Evolutionary conservation across 805 yeast species (phyloP).

Genomic region (Jamesozyma lodderae): DNA sequence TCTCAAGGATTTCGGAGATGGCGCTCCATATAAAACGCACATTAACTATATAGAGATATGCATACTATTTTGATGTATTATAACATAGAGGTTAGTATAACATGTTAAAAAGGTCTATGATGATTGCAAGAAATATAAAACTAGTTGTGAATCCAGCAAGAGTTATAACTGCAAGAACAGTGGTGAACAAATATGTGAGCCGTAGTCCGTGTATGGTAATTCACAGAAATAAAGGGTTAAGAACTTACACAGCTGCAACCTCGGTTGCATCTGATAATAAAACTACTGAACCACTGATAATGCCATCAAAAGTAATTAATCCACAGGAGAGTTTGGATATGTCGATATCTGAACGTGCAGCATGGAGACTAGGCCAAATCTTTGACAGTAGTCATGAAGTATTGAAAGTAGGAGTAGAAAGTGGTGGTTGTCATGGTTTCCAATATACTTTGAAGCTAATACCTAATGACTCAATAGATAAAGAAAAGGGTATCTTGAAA

Average conservation of each 20-base stretch:
- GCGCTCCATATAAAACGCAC: too few species aligned
- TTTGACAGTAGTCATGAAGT: slow-evolving; percentile 33
- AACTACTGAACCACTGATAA: background rate
- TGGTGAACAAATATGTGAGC: too few species aligned
- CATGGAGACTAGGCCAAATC: slow-evolving; percentile 20
- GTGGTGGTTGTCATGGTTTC: slow-evolving; percentile 98
- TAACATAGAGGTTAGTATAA: too few species aligned
- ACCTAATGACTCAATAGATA: slow-evolving; percentile 30
- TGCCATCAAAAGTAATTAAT: slow-evolving; percentile 20
- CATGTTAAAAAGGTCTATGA: too few species aligned
- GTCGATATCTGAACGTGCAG: slow-evolving; percentile 23
- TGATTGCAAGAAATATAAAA: too few species aligned
- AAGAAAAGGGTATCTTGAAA: slow-evolving; percentile 3
- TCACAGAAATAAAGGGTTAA: too few species aligned
- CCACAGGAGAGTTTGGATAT: slow-evolving; percentile 14
- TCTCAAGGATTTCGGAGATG: too few species aligned
- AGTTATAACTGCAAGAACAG: too few species aligned
- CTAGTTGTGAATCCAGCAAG: too few species aligned
- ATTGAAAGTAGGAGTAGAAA: slow-evolving; percentile 68
- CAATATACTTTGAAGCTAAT: slow-evolving; percentile 73
- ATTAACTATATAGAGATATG: background rate
- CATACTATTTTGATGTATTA: too few species aligned
- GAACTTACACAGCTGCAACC: background rate
- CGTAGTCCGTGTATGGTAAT: background rate
- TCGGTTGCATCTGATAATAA: background rate